A percentile compares a stretch with the other conserved stretches of the same genome.
Conservation (phyloP, 148 eudicot genomes). For the Selenicereus undatus region DNA sequence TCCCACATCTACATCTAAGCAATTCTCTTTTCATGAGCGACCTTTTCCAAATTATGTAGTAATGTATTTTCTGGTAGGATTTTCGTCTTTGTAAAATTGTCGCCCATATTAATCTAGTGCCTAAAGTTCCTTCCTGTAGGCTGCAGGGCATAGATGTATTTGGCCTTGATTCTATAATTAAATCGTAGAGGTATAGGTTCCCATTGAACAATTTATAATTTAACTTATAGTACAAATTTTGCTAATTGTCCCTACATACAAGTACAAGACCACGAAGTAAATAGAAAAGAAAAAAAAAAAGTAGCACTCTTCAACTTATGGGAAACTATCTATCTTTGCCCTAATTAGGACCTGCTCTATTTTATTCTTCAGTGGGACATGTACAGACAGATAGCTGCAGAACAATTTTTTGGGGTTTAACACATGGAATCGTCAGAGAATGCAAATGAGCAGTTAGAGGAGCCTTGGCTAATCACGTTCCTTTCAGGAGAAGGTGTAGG, state of each 20-base stretch:
- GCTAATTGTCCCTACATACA: constrained; percentile 26
- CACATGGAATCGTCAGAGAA: constrained; percentile 82
- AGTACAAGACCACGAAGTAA: constrained; percentile 12
- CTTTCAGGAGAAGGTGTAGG: constrained; percentile 45
- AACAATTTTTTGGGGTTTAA: neutral
- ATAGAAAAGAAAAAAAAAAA: neutral
- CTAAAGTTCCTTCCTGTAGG: neutral
- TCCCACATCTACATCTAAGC: no score
- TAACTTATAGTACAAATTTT: constrained; percentile 27
- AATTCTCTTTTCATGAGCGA: constrained; percentile 18
- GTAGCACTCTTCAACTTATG: neutral
- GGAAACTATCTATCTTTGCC: constrained; percentile 17
- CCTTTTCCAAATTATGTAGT: constrained; percentile 12
- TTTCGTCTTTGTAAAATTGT: neutral
- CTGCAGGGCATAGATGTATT: no score
- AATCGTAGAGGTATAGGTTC: neutral
- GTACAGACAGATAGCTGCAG: constrained; percentile 25
- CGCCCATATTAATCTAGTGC: neutral
- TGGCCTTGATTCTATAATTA: neutral
- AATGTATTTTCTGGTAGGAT: neutral
- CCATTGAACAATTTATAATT: constrained; percentile 12
- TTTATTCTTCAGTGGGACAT: constrained; percentile 23
- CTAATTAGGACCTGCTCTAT: constrained; percentile 24
- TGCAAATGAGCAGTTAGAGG: constrained; percentile 81
- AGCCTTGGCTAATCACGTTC: constrained; percentile 55